phyloP scores from a whole-genome alignment of 2,329 filamentous ascomycete species.

The Chaetomiaceae sp. region DNA sequence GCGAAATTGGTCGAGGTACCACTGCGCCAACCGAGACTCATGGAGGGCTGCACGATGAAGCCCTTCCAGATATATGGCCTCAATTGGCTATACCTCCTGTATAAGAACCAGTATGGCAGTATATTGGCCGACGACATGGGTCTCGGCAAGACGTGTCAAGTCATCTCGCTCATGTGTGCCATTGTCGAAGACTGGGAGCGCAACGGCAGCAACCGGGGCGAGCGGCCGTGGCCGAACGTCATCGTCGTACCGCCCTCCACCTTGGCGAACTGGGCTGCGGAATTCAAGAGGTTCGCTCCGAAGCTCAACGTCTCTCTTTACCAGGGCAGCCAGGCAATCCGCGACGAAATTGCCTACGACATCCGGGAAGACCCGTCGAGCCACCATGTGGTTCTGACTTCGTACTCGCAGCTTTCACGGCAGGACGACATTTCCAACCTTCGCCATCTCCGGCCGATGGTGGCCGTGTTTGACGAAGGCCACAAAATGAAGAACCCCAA shows the following conservation, averaged over 20 bases:
- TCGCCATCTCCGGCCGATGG: slow-evolving; percentile 44
- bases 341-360: slow-evolving; percentile 61
- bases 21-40: slow-evolving; percentile 65
- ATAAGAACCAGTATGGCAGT: slow-evolving; percentile 72
- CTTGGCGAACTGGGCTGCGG: slow-evolving; percentile 89
- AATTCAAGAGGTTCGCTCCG: slow-evolving; percentile 85
- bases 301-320: slow-evolving; percentile 68
- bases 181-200: slow-evolving; percentile 60
- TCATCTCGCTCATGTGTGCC: slow-evolving; percentile 86
- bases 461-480: slow-evolving; percentile 84
- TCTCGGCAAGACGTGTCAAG: slow-evolving; percentile 91
- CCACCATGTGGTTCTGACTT: slow-evolving; percentile 59
- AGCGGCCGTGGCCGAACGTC: slow-evolving; percentile 63
- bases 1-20: slow-evolving; percentile 38
- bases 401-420: slow-evolving; percentile 55
- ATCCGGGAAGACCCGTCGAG: slow-evolving; percentile 59
- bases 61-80: slow-evolving; percentile 91
- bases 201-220: slow-evolving; percentile 26
- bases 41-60: slow-evolving; percentile 77
- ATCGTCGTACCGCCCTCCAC: slow-evolving; percentile 91
- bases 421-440: slow-evolving; percentile 48
- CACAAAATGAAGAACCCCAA: slow-evolving; percentile 87
- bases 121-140: slow-evolving; percentile 98
- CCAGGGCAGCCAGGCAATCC: slow-evolving; percentile 60
- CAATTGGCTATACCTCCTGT: slow-evolving; percentile 88